phyloP scores from a whole-genome alignment of 108 stramenopile genomes.

The Chaetoceros tenuissimus region DNA sequence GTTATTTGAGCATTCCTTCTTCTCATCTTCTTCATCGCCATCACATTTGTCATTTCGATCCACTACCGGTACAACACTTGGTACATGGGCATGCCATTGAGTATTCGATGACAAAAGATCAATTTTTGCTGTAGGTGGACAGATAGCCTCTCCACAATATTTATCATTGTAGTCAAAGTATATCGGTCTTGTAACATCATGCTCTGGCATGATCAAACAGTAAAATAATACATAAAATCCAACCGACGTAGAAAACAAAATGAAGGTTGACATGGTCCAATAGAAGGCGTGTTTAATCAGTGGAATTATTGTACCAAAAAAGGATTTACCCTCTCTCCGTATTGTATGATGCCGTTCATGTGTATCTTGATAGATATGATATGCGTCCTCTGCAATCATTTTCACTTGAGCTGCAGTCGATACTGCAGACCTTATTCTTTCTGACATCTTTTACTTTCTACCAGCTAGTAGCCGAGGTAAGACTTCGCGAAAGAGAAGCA shows the following conservation, averaged over 20 bases:
- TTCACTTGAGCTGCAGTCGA: too few species aligned
- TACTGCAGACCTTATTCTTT: too few species aligned
- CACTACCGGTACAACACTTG: conserved; percentile 18
- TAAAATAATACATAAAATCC: conserved; percentile 18
- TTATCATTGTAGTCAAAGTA: conserved; percentile 35
- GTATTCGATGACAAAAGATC: conserved; percentile 35
- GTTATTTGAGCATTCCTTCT: background rate
- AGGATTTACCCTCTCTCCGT: too few species aligned
- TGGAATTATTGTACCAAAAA: background rate
- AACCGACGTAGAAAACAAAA: background rate
- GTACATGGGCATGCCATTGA: conserved; percentile 18
- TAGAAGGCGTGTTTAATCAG: background rate
- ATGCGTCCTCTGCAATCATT: too few species aligned
- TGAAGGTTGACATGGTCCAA: background rate
- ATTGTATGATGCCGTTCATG: too few species aligned
- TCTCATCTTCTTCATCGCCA: too few species aligned
- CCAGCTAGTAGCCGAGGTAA: too few species aligned
- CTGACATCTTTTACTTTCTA: too few species aligned
- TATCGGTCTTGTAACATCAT: conserved; percentile 10
- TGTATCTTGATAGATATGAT: too few species aligned
- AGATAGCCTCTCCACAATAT: conserved; percentile 1
- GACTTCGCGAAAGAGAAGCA: too few species aligned
- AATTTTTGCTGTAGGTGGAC: conserved; percentile 25
- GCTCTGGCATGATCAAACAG: conserved; percentile 21
- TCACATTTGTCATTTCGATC: too few species aligned